These are phyloP conservation scores for Russula lepida DNA, from an alignment of 768 basidiomycete species.

Conservation along the genomic window DNA sequence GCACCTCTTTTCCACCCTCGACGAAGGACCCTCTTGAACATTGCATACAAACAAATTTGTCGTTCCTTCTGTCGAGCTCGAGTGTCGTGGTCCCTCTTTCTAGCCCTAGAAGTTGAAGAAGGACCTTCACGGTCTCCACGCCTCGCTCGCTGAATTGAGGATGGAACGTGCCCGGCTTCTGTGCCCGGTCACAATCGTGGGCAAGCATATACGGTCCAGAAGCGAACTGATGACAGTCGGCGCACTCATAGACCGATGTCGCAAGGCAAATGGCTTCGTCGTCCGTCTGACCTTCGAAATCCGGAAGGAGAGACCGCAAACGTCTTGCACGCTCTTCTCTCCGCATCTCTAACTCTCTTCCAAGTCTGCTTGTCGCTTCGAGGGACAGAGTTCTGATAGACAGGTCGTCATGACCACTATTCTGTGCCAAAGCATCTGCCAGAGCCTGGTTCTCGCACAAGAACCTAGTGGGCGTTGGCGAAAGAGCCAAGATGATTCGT, in stretches of 20 bases:
- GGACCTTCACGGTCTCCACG: not conserved
- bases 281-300: not conserved
- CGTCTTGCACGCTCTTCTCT: not conserved
- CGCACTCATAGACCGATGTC: constrained; percentile 8
- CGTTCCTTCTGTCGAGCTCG: constrained; percentile 11
- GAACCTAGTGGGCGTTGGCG: constrained; percentile 1
- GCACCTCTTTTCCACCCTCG: not conserved
- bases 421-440: not conserved
- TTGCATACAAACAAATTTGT: constrained; percentile 3
- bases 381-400: not conserved
- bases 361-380: not conserved
- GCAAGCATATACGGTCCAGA: constrained; percentile 11
- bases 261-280: constrained; percentile 1
- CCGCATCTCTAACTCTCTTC: not conserved
- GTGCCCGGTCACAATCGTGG: not conserved
- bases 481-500: not conserved
- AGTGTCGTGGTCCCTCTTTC: not conserved
- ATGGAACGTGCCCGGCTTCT: not conserved
- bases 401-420: not conserved
- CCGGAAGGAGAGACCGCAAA: constrained; percentile 7
- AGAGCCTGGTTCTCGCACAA: not conserved
- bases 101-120: constrained; percentile 1
- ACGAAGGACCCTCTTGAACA: not conserved
- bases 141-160: not conserved
- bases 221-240: not conserved